Evolutionary conservation across 2,329 filamentous ascomycete genomes (phyloP), one percentile per base, ranked within the genome.

Genomic region (Colletotrichum destructivum): DNA sequence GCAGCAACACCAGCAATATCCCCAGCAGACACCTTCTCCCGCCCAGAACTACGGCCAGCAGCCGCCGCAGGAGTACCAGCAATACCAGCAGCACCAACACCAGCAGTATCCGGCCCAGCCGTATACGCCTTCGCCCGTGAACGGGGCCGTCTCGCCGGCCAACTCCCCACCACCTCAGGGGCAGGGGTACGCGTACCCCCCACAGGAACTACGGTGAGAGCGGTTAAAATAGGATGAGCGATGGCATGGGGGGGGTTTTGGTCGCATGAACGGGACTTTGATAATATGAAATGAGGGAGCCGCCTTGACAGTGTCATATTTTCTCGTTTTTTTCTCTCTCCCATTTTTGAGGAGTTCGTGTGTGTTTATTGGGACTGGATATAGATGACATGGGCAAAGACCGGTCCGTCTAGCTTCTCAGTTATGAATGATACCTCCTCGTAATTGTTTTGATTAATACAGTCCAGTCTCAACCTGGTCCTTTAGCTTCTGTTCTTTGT

Each of bases 131-230:
- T 65, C 70, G 16, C 66, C 69, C 23, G 44, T 63, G 5, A 54
- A 54, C 61, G 55, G 55, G 6, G 6, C 46, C 12, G 61, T 71
- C 16, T 71, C 70, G 26, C 57, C 69, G 47, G 18, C 59, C 3
- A 56, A 51, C 16, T 72, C 70, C 5, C 70, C 67, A 35, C 44
- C 70, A 5, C 61, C 70, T 4, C 70, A 66, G 47, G 69, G 64
- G 18, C 60, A 71, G n/a, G 44, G 26, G 16, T 57, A 66, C 46
- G 11, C 21, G 1, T 66, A 71, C 18, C 61, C 56, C 7, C 66
- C 67, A 9, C 67, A 70, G 35, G 69, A 72, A 35, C 65, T 72
- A 15, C 69, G 66, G 12, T 69, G 9, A 51, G 49, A 11, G 18
- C 21, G n/a, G 16, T 35, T 13, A 62, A 21, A 26, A 47, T n/a